Evolutionary conservation across 257 asterid genomes (phyloP).

Genomic region (Cinchona pubescens): DNA sequence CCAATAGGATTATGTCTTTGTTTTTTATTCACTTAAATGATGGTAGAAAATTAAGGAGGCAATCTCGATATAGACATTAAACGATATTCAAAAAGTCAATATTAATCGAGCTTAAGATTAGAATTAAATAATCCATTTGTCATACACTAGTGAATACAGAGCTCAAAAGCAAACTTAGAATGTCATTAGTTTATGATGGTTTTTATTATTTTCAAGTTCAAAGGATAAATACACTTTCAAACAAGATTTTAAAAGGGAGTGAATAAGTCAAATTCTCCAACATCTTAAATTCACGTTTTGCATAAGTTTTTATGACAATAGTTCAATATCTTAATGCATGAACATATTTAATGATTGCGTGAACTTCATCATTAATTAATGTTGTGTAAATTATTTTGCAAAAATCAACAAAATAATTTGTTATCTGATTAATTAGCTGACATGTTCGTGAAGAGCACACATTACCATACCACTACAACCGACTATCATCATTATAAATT

Average conservation of each 20-base stretch:
- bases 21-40: not conserved
- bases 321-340: not conserved
- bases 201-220: not conserved
- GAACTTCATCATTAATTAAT: not conserved
- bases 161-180: too few species aligned
- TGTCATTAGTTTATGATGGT: too few species aligned
- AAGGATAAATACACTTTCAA: not conserved
- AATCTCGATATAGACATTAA: not conserved
- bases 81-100: not conserved
- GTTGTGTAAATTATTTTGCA: not conserved
- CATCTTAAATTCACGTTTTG: not conserved
- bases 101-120: not conserved
- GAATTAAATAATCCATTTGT: conserved; percentile 4
- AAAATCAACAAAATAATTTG: not conserved
- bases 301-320: too few species aligned
- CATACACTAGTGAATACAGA: not conserved
- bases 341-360: too few species aligned
- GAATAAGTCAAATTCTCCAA: not conserved
- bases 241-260: too few species aligned
- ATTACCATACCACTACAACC: conserved; percentile 29
- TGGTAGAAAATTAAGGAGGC: not conserved
- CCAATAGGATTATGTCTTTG: not conserved
- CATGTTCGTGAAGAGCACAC: conserved; percentile 19
- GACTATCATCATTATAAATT: conserved; percentile 29
- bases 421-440: too few species aligned